phyloP scores from a whole-genome alignment of 2,329 filamentous ascomycete genomes.

The Arthrocladium fulminans region DNA sequence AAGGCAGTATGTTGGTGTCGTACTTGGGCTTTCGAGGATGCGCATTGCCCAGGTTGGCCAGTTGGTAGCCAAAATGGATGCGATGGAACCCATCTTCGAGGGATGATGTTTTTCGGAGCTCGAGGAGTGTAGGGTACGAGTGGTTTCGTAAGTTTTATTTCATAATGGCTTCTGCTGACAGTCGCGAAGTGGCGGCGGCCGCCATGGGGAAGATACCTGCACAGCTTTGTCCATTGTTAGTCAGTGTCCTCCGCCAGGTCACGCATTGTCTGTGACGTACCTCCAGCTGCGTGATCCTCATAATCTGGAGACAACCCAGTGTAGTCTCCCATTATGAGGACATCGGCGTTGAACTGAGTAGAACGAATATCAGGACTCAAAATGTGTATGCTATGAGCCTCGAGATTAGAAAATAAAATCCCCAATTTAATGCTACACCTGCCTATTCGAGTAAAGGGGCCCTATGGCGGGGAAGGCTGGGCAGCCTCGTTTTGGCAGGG shows the following conservation, averaged over 20 bases:
- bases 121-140: background rate
- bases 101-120: background rate
- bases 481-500: background rate
- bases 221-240: background rate
- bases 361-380: no score
- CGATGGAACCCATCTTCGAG: background rate
- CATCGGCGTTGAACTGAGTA: background rate
- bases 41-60: background rate
- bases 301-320: background rate
- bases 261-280: background rate
- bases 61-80: no score
- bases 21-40: background rate
- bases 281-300: background rate
- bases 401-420: background rate
- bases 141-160: background rate
- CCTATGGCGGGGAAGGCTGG: no score
- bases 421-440: background rate
- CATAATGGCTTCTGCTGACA: background rate
- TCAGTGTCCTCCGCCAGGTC: background rate
- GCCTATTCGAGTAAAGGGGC: background rate
- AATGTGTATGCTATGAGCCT: no score
- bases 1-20: background rate
- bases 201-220: background rate
- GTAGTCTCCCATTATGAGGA: conserved; percentile 1
- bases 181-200: background rate